Base-by-base conservation (phyloP, 2,329 filamentous ascomycete genomes). In the Diaporthe sp. region DNA sequence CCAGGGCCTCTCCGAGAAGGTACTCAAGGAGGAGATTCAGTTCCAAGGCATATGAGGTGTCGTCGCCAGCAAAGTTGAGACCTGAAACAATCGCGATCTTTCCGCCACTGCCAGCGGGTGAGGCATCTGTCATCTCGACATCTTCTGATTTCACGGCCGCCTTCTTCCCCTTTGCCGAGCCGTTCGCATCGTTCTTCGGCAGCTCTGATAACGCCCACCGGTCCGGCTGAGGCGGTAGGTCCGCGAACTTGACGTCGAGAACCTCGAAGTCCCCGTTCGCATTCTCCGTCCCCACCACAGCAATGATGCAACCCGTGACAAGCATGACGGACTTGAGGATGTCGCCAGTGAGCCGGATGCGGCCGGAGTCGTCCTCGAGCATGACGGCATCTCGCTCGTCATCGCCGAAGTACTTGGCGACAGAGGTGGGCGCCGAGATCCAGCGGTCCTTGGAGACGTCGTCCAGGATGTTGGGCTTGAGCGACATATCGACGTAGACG, bases 381-480 rank as follows among this genome's bases (percentile, higher is more conserved):
- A 97, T 97, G 78, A 95, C 90, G 75, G 95, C 91, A 69, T 93
- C 89, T 73, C 86, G 84, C 74, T 86, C 84, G 76, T 91, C 87
- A 13, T 89, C 85, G 47, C 90, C 91, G 77, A 92, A 89, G 84
- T 98, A 98, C 78, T 95, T 97, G 77, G 93, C 89, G 75, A 92
- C 89, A 10, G 92, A 89, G 19, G 94, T 91, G 12, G 96, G 95
- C 1, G 94, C 95, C 0, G 94, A 93, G 75, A 97, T 95, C 93
- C 95, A 98, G 81, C 96, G 94, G 83, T 98, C 96, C 84, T 97
- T 97, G 54, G 94, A 93, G 55, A 99, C 94, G 79, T 99, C 97
- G 75, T 98, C 96, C 45, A 99, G 86, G 82, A 99, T 96, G 81
- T 97, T 97, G 1, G 97, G 97, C 85, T 99, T 99, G 80, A 98